Conservation (phyloP, 768 basidiomycete species). For the Mrakia frigida region DNA sequence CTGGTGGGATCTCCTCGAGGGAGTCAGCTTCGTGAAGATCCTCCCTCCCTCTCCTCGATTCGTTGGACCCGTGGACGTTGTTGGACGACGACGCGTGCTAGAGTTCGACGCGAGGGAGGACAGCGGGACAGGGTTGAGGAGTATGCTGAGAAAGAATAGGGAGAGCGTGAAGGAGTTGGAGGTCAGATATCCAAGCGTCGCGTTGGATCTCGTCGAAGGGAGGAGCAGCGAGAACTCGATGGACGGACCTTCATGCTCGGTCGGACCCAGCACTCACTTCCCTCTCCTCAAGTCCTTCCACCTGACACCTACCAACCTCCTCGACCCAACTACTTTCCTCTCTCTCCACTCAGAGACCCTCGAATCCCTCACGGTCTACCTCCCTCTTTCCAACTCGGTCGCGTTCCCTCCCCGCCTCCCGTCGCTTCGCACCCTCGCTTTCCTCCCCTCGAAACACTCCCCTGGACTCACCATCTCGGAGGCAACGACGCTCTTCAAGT, state of each 20-base stretch:
- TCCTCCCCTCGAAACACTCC: background rate
- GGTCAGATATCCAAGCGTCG: background rate
- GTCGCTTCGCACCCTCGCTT: background rate
- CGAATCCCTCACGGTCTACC: background rate
- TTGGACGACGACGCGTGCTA: background rate
- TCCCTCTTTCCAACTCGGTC: background rate
- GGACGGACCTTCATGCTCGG: background rate
- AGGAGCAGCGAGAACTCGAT: background rate
- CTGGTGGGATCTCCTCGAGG: background rate
- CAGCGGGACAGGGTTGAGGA: background rate
- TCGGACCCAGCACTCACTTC: background rate
- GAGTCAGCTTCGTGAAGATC: background rate
- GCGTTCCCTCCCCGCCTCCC: background rate
- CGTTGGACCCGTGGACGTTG: background rate
- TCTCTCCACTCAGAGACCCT: background rate
- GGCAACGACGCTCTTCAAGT: background rate
- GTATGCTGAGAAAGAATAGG: background rate
- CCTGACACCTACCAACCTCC: background rate
- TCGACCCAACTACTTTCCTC: background rate
- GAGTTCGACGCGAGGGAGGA: background rate
- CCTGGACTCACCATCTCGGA: constrained; percentile 13
- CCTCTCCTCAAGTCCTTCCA: background rate
- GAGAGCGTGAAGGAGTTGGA: background rate
- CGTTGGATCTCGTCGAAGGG: background rate
- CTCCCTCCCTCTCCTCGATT: background rate